phyloP scores from a whole-genome alignment of 331 rosid species.

The Arachis monticola region DNA sequence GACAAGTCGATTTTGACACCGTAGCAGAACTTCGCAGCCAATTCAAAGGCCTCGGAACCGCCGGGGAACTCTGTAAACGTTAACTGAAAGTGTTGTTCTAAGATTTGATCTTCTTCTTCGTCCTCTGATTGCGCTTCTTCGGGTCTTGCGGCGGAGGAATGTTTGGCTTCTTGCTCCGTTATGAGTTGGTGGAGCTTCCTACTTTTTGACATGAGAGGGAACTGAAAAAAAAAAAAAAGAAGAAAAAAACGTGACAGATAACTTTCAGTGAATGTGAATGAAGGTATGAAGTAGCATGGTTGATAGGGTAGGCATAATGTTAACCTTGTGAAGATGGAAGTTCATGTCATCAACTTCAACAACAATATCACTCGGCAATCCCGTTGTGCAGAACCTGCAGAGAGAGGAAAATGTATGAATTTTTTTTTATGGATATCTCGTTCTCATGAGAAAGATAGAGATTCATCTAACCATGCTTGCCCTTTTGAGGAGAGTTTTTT shows the following conservation, averaged over 20 bases:
- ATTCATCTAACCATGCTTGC: slow-evolving; percentile 83
- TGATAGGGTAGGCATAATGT: background rate
- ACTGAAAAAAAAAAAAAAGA: slow-evolving; percentile 50
- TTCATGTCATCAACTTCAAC: slow-evolving; percentile 87
- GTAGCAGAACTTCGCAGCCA: slow-evolving; percentile 91
- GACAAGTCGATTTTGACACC: slow-evolving; percentile 85
- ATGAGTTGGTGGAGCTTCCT: slow-evolving; percentile 70
- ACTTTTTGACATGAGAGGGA: slow-evolving; percentile 92
- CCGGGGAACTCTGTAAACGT: slow-evolving; percentile 76
- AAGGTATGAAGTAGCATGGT: background rate
- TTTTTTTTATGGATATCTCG: background rate
- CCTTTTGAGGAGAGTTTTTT: slow-evolving; percentile 76
- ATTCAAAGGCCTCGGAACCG: slow-evolving; percentile 81
- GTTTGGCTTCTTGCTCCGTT: slow-evolving; percentile 68
- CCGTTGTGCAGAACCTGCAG: slow-evolving; percentile 92
- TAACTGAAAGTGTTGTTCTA: slow-evolving; percentile 70
- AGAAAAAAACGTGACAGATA: no score
- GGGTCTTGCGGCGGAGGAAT: slow-evolving; percentile 33
- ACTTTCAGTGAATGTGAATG: slow-evolving; percentile 5
- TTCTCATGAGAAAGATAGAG: slow-evolving; percentile 4
- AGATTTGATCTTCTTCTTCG: slow-evolving; percentile 65
- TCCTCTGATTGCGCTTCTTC: slow-evolving; percentile 16
- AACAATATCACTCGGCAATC: slow-evolving; percentile 94
- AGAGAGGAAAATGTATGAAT: background rate
- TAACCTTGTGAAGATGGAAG: slow-evolving; percentile 95